Conservation (phyloP, 2,329 filamentous ascomycete genomes). For the Colletotrichum sp. region DNA sequence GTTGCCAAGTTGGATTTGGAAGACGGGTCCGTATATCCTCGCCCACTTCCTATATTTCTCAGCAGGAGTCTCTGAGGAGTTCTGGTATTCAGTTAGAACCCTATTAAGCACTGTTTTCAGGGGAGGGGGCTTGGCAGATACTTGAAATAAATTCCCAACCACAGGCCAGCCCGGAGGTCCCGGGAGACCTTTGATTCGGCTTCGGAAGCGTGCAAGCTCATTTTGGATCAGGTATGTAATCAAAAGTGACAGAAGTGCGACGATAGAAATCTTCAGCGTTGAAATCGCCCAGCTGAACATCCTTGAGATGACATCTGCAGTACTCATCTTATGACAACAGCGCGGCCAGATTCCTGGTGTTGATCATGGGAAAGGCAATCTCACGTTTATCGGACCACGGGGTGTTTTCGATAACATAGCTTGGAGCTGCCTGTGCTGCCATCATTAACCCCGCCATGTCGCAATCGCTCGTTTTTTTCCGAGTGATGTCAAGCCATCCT, state of each 20-base stretch:
- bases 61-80: constrained; percentile 4
- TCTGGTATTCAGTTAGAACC: background rate
- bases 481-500: background rate
- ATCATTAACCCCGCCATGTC: constrained; percentile 2
- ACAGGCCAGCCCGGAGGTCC: constrained; percentile 18
- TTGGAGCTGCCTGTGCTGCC: background rate
- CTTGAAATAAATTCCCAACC: constrained; percentile 15
- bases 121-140: background rate
- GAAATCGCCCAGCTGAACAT: background rate
- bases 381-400: background rate
- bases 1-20: constrained; percentile 38
- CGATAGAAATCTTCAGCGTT: background rate
- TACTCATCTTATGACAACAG: background rate
- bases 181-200: constrained; percentile 8
- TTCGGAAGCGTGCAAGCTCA: constrained; percentile 1
- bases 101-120: background rate
- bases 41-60: constrained; percentile 33
- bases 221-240: background rate
- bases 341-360: background rate
- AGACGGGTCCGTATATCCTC: constrained; percentile 31
- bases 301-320: background rate
- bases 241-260: background rate
- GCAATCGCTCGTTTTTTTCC: background rate
- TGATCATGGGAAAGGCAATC: background rate
- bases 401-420: background rate